A percentile compares a stretch with the other conserved stretches of the same genome.
phyloP scores from a whole-genome alignment of 495 filamentous ascomycete species.

The Xylaria intraflava region DNA sequence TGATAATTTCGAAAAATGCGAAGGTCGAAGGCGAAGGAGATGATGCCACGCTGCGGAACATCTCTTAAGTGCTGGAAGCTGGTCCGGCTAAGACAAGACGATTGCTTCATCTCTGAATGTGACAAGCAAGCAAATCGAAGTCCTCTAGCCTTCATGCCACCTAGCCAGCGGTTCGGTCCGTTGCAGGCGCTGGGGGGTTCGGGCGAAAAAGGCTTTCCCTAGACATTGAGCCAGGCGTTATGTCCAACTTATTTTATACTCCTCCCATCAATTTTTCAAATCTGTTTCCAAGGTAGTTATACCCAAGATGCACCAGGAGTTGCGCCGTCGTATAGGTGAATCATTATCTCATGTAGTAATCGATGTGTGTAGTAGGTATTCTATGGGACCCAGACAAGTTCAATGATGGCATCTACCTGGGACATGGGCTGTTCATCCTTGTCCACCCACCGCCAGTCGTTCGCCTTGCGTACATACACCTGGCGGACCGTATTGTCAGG shows the following conservation, averaged over 20 bases:
- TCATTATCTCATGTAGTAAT: conserved; percentile 22
- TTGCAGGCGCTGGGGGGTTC: background rate
- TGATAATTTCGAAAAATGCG: conserved; percentile 1
- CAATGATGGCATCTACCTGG: conserved; percentile 43
- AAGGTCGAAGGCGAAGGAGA: background rate
- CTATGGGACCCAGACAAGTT: conserved; percentile 45
- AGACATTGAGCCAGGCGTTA: background rate
- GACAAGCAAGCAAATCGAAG: background rate
- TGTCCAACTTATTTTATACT: conserved; percentile 1
- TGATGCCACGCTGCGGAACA: background rate
- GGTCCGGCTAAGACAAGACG: background rate
- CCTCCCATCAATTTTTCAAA: conserved; percentile 1
- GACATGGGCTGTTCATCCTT: conserved; percentile 38
- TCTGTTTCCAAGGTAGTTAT: conserved; percentile 17
- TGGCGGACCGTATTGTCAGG: conserved; percentile 41
- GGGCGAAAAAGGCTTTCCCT: background rate
- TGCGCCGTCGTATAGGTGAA: conserved; percentile 21
- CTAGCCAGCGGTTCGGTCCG: background rate
- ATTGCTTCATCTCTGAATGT: background rate
- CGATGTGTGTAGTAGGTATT: background rate
- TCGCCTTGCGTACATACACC: conserved; percentile 39
- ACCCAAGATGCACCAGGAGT: conserved; percentile 16
- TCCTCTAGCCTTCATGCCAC: background rate
- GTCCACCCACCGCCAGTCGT: conserved; percentile 45
- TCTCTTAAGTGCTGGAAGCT: background rate